Evolutionary conservation across 1,284 basidiomycete genomes (phyloP).

Genomic region (Sanguinoderma infundibulare): DNA sequence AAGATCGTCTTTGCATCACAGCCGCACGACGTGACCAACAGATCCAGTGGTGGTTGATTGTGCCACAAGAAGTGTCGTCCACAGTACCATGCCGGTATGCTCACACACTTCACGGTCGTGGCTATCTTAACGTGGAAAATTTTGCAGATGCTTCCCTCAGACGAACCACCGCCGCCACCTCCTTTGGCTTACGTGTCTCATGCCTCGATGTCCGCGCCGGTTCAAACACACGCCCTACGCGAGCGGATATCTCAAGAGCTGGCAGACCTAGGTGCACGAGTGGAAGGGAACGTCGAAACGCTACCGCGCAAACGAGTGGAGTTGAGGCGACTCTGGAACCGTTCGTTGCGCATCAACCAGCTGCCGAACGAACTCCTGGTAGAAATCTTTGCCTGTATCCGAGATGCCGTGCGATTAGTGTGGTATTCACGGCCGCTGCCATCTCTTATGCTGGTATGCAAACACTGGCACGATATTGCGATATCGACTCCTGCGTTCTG

Average conservation of each 20-base stretch:
- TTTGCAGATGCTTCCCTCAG: too few species aligned
- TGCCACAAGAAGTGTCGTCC: too few species aligned
- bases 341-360: neutral
- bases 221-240: neutral
- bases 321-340: neutral
- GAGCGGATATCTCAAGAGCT: neutral
- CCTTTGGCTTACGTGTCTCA: neutral
- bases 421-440: too few species aligned
- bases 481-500: constrained; percentile 4
- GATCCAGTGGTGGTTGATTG: too few species aligned
- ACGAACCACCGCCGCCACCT: too few species aligned
- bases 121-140: too few species aligned
- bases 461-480: neutral
- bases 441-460: constrained; percentile 12
- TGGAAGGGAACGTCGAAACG: neutral
- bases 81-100: too few species aligned
- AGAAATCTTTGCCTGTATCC: neutral
- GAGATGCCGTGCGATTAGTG: too few species aligned
- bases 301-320: neutral
- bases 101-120: too few species aligned
- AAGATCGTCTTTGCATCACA: too few species aligned
- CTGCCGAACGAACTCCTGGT: neutral
- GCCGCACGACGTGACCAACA: too few species aligned
- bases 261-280: neutral
- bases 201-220: neutral